Conservation (phyloP, 2,329 filamentous ascomycete species). For the Parascedosporium putredinis region DNA sequence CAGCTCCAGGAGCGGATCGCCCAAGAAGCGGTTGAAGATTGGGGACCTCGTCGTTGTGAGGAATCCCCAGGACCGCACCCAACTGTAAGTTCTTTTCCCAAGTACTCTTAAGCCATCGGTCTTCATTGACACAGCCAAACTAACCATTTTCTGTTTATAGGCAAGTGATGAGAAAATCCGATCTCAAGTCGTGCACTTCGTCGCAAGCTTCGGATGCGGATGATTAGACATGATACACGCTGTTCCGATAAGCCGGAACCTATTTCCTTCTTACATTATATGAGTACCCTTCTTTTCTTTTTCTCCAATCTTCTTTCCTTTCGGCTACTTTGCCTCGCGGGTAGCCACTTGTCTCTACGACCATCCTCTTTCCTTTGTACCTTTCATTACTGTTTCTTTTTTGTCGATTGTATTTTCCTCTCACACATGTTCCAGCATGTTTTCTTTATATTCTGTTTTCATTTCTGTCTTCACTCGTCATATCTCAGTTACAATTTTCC, state of each 20-base stretch:
- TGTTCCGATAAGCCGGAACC: too few relatives aligned
- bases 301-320: neutral
- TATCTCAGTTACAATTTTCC: neutral
- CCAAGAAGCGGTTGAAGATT: constrained; percentile 5
- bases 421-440: too few relatives aligned
- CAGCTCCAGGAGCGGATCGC: constrained; percentile 3
- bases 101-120: neutral
- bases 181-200: neutral
- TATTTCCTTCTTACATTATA: too few relatives aligned
- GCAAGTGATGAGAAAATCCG: constrained; percentile 7
- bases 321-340: too few relatives aligned
- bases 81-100: neutral
- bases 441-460: neutral
- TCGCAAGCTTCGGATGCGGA: constrained; percentile 5
- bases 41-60: constrained; percentile 7
- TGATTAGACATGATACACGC: neutral
- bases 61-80: constrained; percentile 5
- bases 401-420: too few relatives aligned
- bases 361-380: neutral
- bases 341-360: too few relatives aligned
- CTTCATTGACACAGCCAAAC: neutral
- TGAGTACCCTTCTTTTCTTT: neutral
- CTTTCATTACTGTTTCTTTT: neutral
- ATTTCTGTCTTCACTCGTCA: neutral
- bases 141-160: neutral